These are phyloP conservation scores for Thielaviopsis punctulata DNA, from an alignment of 2,329 filamentous ascomycete species.

Conservation along the genomic window DNA sequence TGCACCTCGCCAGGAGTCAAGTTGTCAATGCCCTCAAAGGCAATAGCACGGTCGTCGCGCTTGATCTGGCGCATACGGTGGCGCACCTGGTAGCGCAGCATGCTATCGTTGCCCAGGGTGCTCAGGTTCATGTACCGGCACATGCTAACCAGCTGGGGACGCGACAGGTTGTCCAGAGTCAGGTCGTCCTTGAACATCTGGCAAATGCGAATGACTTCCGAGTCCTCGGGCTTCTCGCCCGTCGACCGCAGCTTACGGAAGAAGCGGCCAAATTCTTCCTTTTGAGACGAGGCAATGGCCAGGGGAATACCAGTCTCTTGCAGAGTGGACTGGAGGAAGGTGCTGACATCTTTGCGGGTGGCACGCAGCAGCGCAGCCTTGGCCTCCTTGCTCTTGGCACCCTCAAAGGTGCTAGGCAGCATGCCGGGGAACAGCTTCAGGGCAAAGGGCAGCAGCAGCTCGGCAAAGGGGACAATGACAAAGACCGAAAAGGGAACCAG, in stretches of 20 bases:
- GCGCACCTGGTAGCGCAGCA: constrained; percentile 91
- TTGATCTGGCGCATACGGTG: constrained; percentile 99
- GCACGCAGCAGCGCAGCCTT: constrained; percentile 69
- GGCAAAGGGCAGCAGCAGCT: constrained; percentile 78
- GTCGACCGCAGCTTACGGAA: constrained; percentile 92
- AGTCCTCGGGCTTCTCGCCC: constrained; percentile 69
- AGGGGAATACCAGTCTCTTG: constrained; percentile 87
- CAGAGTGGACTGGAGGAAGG: constrained; percentile 73
- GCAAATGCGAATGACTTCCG: constrained; percentile 96
- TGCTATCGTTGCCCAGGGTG: constrained; percentile 91
- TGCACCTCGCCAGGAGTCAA: constrained; percentile 89
- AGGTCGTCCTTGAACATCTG: constrained; percentile 97
- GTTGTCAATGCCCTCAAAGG: constrained; percentile 81
- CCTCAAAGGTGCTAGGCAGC: constrained; percentile 93
- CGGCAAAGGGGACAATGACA: constrained; percentile 89
- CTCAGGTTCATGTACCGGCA: constrained; percentile 97
- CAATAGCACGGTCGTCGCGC: constrained; percentile 87
- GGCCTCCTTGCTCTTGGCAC: constrained; percentile 71
- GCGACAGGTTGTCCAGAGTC: constrained; percentile 88
- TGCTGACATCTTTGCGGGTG: constrained; percentile 84
- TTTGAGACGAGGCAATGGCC: constrained; percentile 67
- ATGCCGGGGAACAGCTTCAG: constrained; percentile 94
- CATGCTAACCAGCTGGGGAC: constrained; percentile 91
- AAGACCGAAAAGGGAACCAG: constrained; percentile 94
- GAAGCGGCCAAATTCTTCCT: constrained; percentile 88